phyloP scores from a whole-genome alignment of 2,329 filamentous ascomycete genomes.

The Aureobasidium sp. region DNA sequence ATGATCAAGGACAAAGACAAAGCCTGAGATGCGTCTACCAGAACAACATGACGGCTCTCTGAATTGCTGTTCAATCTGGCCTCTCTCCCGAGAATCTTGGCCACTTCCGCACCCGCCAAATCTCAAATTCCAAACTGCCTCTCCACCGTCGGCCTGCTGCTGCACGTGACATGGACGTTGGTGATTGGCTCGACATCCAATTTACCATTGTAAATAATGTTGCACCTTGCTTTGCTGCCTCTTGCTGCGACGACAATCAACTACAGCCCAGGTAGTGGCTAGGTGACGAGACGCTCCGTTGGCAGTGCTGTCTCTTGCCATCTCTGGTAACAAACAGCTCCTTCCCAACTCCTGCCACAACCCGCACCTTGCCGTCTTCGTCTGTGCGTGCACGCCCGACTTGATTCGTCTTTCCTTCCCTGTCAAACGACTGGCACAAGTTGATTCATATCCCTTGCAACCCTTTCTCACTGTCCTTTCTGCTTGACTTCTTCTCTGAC shows the following conservation, averaged over 20 bases:
- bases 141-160: background rate
- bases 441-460: constrained; percentile 9
- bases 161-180: constrained; percentile 6
- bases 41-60: background rate
- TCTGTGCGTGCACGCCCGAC: constrained; percentile 2
- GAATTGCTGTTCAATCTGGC: background rate
- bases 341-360: background rate
- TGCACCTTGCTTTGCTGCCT: constrained; percentile 10
- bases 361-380: constrained; percentile 9
- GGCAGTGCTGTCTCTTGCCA: background rate
- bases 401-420: constrained; percentile 10
- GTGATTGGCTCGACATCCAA: constrained; percentile 1
- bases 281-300: constrained; percentile 1
- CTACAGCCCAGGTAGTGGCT: background rate
- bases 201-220: constrained; percentile 12
- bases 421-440: constrained; percentile 4
- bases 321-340: background rate
- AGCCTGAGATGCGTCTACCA: background rate
- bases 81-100: background rate
- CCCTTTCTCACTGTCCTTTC: constrained; percentile 2
- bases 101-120: background rate
- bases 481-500: background rate
- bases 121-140: background rate
- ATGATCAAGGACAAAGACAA: background rate
- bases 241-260: constrained; percentile 6